A percentile compares a stretch with the other conserved stretches of the same genome.
These are phyloP conservation scores for Blepharisma japonicum DNA, from an alignment of 73 alveolate genomes.

Conservation along the genomic window DNA sequence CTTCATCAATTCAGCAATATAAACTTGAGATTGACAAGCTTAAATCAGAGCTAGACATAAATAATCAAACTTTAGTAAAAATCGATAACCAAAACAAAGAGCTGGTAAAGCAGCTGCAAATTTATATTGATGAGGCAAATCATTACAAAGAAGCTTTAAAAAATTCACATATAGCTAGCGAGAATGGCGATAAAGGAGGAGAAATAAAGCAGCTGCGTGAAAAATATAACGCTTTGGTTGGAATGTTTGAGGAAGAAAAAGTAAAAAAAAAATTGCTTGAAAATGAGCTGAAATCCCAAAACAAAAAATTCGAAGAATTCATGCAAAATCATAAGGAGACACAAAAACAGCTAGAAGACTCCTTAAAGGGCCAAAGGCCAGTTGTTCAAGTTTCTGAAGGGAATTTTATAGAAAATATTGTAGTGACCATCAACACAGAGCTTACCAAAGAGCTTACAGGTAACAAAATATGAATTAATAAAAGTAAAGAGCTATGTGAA, in stretches of 20 bases:
- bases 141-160: not conserved
- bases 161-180: not conserved
- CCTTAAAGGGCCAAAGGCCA: not conserved
- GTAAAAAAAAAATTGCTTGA: not conserved
- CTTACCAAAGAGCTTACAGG: conserved; percentile 20
- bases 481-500: not conserved
- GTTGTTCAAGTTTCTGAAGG: not conserved
- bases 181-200: not conserved
- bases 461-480: not conserved
- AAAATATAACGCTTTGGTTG: not conserved
- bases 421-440: not conserved
- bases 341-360: too few species aligned
- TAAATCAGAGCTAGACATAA: conserved; percentile 14
- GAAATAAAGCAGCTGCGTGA: not conserved
- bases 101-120: conserved; percentile 14
- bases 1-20: not conserved
- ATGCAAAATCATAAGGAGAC: conserved; percentile 10
- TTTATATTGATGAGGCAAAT: conserved; percentile 6
- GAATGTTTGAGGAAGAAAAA: conserved; percentile 6
- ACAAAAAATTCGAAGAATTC: not conserved
- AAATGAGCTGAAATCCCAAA: not conserved
- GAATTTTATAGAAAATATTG: conserved; percentile 17
- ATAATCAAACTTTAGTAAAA: not conserved
- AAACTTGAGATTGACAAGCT: not conserved
- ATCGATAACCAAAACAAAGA: conserved; percentile 23